Percentiles rank a stretch among this genome's conserved stretches.
Conservation (phyloP, 164 flowering plant genomes). For the Nymphaea thermarum region DNA sequence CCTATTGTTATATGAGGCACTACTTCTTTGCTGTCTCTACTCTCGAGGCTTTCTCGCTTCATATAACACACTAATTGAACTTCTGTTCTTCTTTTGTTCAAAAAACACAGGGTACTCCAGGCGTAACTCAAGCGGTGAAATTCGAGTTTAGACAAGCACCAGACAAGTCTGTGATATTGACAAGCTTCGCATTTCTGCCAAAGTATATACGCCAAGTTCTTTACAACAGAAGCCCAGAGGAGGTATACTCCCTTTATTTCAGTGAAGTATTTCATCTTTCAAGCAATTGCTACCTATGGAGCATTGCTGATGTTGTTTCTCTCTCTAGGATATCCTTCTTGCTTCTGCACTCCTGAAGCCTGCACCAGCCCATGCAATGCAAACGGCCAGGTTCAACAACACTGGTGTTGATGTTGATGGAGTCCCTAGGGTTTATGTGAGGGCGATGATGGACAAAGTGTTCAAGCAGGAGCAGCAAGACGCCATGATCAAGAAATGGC, state of each 20-base stretch:
- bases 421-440: conserved; percentile 39
- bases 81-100: too few species aligned
- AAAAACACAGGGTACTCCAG: not conserved
- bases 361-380: not conserved
- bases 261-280: not conserved
- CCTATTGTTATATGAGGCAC: too few species aligned
- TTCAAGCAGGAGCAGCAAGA: conserved; percentile 38
- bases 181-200: not conserved
- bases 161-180: not conserved
- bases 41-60: too few species aligned
- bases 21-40: too few species aligned
- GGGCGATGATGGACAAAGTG: conserved; percentile 28
- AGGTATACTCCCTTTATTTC: not conserved
- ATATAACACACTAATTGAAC: too few species aligned
- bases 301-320: too few species aligned
- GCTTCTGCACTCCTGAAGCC: not conserved
- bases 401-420: conserved; percentile 5
- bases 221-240: not conserved
- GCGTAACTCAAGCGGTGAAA: not conserved
- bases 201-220: not conserved
- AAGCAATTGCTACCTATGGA: not conserved
- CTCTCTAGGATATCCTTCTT: not conserved
- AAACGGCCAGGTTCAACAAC: not conserved
- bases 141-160: not conserved
- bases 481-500: conserved; percentile 47